Base-by-base conservation (phyloP, 1,139 yeast species). In the Hyphopichia pseudoburtonii region DNA sequence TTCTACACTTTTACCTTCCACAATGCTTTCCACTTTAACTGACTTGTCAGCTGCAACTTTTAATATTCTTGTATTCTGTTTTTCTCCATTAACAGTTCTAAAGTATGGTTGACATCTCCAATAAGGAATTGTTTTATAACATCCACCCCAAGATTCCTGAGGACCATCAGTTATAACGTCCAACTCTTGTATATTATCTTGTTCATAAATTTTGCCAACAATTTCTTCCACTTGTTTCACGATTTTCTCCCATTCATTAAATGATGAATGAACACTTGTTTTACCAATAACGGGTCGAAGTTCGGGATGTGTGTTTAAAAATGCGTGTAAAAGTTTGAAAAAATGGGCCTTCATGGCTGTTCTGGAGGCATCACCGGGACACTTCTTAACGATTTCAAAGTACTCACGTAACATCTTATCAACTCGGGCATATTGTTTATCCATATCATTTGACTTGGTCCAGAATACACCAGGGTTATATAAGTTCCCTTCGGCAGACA, bases 71-170 rank as follows among this genome's bases (percentile, higher is more conserved):
- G 69, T 61, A 43, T 69, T 71, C 41, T 69, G 74, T 46, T 66
- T 70, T 39, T 68, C 71, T 22, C 96, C 96, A 56, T 86, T 75
- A 1, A 87, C 95, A 7, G 83, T 80, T 47, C 98, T 74, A 67
- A 94, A 89, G 57, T 87, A 86, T 2, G 98, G 98, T 62, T 92
- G 98, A 46, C 96, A 82, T 50, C 98, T 74, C 97, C 98, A 92
- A 60, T 85, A 90, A 3, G 98, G 98, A n/a, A 92, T 78, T 5
- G 73, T 75, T 56, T 80, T 80, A 58, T 92, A 92, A 15, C 72
- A 51, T 1, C 95, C 96, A 36, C 96, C 95, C 89, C 95, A 85
- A 24, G 63, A 59, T 53, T 84, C 81, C 2, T 56, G 32, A 17
- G 69, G 76, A 0, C 90, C 88, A 12, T 66, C 70, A 0, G 62